Base-by-base conservation (phyloP, 2,329 filamentous ascomycete genomes). In the Alternaria brassicae region DNA sequence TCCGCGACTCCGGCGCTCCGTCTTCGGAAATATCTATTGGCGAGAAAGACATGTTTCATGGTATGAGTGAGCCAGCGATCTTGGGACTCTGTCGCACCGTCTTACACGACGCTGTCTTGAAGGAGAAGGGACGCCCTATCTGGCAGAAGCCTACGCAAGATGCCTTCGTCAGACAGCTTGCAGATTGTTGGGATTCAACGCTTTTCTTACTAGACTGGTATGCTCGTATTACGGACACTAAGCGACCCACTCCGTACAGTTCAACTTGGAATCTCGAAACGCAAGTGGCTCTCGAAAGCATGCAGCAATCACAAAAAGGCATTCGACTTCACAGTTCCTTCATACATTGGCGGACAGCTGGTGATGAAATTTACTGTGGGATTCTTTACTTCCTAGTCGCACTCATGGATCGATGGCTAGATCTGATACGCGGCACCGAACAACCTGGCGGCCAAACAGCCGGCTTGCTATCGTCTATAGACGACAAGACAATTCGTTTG, bases 251-350 rank as follows among this genome's bases (percentile, higher is more conserved):
- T 55, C 82, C 82, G 0, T 86, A 82, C 67, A 86, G 82, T 59
- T 84, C 84, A 4, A 82, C 82, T 2, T 86, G 84, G 84, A 86
- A 86, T 56, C 80, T 85, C n/a, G 83, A 85, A 65, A 81, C 81
- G 0, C 84, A 85, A 66, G 83, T 84, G 2, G 84, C 82, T 8
- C 71, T 85, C 21, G 81, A 85, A 61, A 83, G 80, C 25, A 78
- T 86, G 63, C 80, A 80, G 37, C 82, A 82, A 58, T 80, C 82
- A 3, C 83, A 85, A 59, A 84, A 85, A 63, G 84, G 84, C 2
- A 81, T 86, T 15, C 78, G 81, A 25, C 76, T 86, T 15, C 84
- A 86, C 70, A 86, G 84, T 63, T 82, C 83, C 2, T 86, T 86
- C 65, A 82, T 86, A 25, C 84, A 85, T 60, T 86, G 84, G 83